Evolutionary conservation across 352 stramenopile species (phyloP).

Genomic region (Globisporangium sylvaticum): DNA sequence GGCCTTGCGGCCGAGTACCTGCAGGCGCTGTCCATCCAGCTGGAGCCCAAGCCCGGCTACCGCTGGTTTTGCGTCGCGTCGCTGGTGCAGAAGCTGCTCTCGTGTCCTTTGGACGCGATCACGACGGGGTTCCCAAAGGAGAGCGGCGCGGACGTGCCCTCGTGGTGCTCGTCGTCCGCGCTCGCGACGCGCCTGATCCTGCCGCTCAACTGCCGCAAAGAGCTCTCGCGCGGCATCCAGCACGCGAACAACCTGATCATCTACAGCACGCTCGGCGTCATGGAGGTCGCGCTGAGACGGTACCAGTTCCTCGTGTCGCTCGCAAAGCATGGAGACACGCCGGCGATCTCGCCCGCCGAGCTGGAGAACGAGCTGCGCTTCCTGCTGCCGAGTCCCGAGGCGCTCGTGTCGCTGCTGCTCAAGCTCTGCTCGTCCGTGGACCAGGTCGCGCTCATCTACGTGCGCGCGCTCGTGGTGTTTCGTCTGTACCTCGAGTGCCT

Average conservation of each 20-base stretch:
- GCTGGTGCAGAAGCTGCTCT: slow-evolving; percentile 65
- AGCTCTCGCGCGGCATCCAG: slow-evolving; percentile 78
- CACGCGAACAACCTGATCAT: slow-evolving; percentile 72
- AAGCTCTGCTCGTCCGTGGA: slow-evolving; percentile 55
- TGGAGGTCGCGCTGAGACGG: slow-evolving; percentile 54
- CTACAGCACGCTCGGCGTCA: slow-evolving; percentile 64
- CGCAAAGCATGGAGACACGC: slow-evolving; percentile 6
- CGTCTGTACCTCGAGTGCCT: slow-evolving; percentile 74
- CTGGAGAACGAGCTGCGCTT: slow-evolving; percentile 66
- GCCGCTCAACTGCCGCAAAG: slow-evolving; percentile 69
- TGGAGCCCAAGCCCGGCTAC: slow-evolving; percentile 71
- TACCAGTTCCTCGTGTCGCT: slow-evolving; percentile 41
- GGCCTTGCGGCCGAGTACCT: slow-evolving; percentile 61
- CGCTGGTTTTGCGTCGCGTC: slow-evolving; percentile 78
- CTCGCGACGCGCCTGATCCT: slow-evolving; percentile 62
- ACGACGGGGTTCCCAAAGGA: slow-evolving; percentile 19
- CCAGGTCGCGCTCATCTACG: slow-evolving; percentile 53
- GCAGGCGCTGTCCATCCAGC: slow-evolving; percentile 42
- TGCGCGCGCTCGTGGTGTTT: slow-evolving; percentile 70
- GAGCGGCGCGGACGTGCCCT: slow-evolving; percentile 7
- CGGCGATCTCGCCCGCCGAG: slow-evolving; percentile 19
- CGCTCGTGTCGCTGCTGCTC: slow-evolving; percentile 72
- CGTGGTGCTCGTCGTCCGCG: slow-evolving; percentile 44
- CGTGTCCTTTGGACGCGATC: slow-evolving; percentile 40
- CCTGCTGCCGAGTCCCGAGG: slow-evolving; percentile 70